Percentiles rank a stretch among this genome's conserved stretches.
Conservation (phyloP, 345 rosid genomes). For the Lepidium didymum region DNA sequence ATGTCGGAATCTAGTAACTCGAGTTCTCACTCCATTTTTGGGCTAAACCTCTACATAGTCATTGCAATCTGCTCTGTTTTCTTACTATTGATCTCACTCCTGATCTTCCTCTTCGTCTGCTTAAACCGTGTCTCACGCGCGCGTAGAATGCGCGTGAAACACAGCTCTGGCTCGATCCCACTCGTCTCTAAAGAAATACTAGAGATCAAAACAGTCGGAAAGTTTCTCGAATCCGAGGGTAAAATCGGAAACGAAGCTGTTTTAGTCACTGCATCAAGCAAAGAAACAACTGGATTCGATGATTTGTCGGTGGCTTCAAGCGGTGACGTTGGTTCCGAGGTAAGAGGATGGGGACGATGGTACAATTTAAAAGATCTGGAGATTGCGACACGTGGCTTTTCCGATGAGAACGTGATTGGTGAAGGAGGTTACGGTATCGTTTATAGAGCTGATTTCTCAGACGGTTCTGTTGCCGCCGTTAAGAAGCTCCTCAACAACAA, state of each 20-base stretch:
- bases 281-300: slow-evolving; percentile 34
- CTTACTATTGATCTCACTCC: slow-evolving; percentile 31
- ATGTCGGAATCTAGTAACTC: slow-evolving; percentile 52
- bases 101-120: slow-evolving; percentile 52
- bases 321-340: slow-evolving; percentile 45
- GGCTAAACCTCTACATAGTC: slow-evolving; percentile 50
- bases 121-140: slow-evolving; percentile 41
- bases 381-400: slow-evolving; percentile 71
- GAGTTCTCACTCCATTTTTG: slow-evolving; percentile 34
- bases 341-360: slow-evolving; percentile 93
- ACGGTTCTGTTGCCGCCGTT: slow-evolving; percentile 82
- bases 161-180: slow-evolving; percentile 69
- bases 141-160: slow-evolving; percentile 51
- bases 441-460: slow-evolving; percentile 60
- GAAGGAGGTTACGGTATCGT: slow-evolving; percentile 98
- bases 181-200: slow-evolving; percentile 62
- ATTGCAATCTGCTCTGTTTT: slow-evolving; percentile 41
- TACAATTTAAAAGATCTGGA: slow-evolving; percentile 78
- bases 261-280: neutral
- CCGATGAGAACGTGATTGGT: slow-evolving; percentile 77
- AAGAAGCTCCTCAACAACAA: slow-evolving; percentile 86
- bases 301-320: slow-evolving; percentile 37
- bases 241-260: slow-evolving; percentile 27
- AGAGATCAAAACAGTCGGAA: slow-evolving; percentile 56
- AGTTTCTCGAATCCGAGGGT: slow-evolving; percentile 12